Conservation (phyloP, 371 early-diverging fungal genomes). For the Lichtheimia corymbifera region DNA sequence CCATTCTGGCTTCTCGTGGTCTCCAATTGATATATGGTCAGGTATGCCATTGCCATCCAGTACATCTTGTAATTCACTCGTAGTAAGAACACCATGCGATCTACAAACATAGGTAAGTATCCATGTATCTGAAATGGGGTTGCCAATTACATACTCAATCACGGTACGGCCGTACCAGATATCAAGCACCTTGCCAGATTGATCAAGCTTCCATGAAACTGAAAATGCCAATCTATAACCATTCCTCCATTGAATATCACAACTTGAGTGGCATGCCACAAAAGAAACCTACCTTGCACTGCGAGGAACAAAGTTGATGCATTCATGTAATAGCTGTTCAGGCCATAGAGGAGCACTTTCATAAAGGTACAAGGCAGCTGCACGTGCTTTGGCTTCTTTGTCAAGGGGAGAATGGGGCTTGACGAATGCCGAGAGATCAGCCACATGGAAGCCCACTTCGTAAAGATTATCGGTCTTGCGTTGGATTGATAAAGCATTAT, state of each 20-base stretch:
- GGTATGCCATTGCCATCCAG: constrained; percentile 58
- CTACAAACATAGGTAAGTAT: constrained; percentile 9
- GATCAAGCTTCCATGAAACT: constrained; percentile 81
- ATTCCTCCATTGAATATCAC: too few species aligned
- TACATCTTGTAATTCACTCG: constrained; percentile 82
- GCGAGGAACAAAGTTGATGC: constrained; percentile 25
- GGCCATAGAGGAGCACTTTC: constrained; percentile 97
- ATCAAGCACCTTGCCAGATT: constrained; percentile 59
- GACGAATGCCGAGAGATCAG: constrained; percentile 97
- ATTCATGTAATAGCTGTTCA: constrained; percentile 76
- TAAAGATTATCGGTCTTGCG: constrained; percentile 60
- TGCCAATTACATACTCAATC: constrained; percentile 56
- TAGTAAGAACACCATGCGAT: constrained; percentile 66
- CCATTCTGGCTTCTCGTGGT: constrained; percentile 64
- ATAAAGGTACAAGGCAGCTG: constrained; percentile 91
- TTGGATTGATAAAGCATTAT: constrained; percentile 86
- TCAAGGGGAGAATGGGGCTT: constrained; percentile 84
- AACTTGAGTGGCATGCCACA: not conserved
- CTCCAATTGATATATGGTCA: constrained; percentile 13
- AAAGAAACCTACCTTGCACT: constrained; percentile 20
- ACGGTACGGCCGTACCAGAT: constrained; percentile 76
- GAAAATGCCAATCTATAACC: constrained; percentile 76
- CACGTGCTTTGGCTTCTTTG: constrained; percentile 84
- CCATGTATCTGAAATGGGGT: not conserved
- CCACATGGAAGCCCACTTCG: constrained; percentile 95